Base-by-base conservation (phyloP, 805 yeast species). In the Metschnikowia shivogae region DNA sequence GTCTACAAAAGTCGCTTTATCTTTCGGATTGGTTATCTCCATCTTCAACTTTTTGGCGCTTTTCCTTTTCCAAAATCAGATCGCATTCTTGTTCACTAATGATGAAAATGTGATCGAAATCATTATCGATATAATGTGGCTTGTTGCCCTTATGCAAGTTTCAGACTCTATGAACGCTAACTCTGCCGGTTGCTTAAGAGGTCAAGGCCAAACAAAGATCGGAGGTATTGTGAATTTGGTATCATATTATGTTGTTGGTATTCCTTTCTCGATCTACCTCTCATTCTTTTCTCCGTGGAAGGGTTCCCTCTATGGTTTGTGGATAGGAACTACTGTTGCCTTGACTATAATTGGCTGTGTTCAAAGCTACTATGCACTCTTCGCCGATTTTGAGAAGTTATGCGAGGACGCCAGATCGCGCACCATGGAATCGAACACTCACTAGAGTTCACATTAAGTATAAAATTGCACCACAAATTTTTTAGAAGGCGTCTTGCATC, bases 121-220 rank as follows among this genome's bases (percentile, higher is more conserved):
- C 9, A 80, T 84, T 6, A 61, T 72, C 1, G 62, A 63, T 20
- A 75, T 84, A 24, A 66, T 85, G 65, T 81, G 86, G 60, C 65
- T 82, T 36, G 76, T 82, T 38, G 86, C 89, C 1, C 56, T 79
- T 28, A 83, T 82, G 76, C 90, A 85, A 65, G 64, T 86, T 22
- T 77, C 78, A 44, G 93, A 86, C 62, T 82, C 83, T 9, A 64
- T 81, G 56, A 78, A 83, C 50, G 86, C 88, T 12, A 80, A 83
- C 39, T 77, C 86, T 1, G 89, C 88, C 12, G 92, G 92, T 12
- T 74, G 87, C 48, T 67, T 86, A 43, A 74, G 93, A 59, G 92
- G 92, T 5, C 90, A 84, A 65, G 92, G 92, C 12, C 78, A 78
- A 61, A 84, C 83, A 35, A 76, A 73, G 54, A 74, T 82, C 31